Evolutionary conservation across 1,139 yeast species (phyloP), one percentile per base, ranked within the genome.

Genomic region (Blastobotrys malaysiensis): DNA sequence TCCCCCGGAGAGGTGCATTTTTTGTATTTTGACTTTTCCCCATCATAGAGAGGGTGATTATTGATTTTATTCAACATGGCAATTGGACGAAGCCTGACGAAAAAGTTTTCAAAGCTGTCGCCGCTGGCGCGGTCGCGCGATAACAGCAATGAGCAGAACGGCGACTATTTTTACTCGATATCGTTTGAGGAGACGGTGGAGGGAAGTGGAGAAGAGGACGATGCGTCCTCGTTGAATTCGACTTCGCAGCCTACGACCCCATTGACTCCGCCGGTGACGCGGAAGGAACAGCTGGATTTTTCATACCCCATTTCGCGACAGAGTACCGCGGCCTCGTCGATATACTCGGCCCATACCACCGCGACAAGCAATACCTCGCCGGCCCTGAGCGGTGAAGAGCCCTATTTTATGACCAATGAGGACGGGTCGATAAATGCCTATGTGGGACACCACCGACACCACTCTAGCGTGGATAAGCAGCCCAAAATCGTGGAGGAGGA

Each of bases 101-200:
- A 59, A 45, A 58, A 58, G 53, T 57, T 63, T n/a, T 63, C 61
- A 53, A 61, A 61, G 51, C 59, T 63, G 53, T 46, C 45, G 49
- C 19, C 54, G 43, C 48, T 50, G 54, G 11, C 13, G 31, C 14
- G 36, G 21, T 13, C 26, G 46, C n/a, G 46, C 7, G 18, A 45
- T 26, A 11, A 19, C 39, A 26, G 21, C 24, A 27, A 14, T 2
- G 39, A 31, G 16, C 39, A 31, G 39, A 43, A 49, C 44, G 51
- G 50, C n/a, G 65, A 65, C 54, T 61, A 61, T 53, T 67, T 67
- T 51, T 58, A 55, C 48, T 65, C 69, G 14, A 60, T 67, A 9
- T 54, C 59, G 24, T 62, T 63, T 27, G 66, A 63, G 46, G 61
- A 62, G 49, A 61, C 63, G 6, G 50, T 52, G 19, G 51, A 59